A percentile compares a stretch with the other conserved stretches of the same genome.
Evolutionary conservation across 345 rosid genomes (phyloP).

Genomic region (Murraya koenigii): DNA sequence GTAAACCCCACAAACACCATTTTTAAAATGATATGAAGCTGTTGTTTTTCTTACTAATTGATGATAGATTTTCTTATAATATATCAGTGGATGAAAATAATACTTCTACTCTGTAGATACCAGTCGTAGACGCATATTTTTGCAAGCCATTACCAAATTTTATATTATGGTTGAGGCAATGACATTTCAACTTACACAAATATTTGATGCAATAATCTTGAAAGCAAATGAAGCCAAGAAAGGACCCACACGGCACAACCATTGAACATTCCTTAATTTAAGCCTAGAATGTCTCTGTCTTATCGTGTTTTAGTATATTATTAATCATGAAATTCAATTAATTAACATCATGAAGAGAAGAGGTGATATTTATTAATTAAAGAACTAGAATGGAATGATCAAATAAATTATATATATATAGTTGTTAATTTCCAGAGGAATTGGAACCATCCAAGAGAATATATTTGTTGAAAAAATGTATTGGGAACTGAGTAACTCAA

Average conservation of each 20-base stretch:
- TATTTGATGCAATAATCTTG: not conserved
- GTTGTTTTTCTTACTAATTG: not conserved
- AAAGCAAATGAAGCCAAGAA: not conserved
- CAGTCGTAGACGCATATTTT: not conserved
- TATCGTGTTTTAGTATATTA: not conserved
- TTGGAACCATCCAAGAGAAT: conserved; percentile 2
- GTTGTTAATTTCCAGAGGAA: not conserved
- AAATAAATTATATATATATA: not conserved
- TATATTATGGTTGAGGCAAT: conserved; percentile 4
- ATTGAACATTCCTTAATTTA: conserved; percentile 1
- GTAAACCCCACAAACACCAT: not conserved
- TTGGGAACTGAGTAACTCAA: conserved; percentile 16
- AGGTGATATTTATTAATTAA: not conserved
- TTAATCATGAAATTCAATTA: not conserved
- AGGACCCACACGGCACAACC: conserved; percentile 17
- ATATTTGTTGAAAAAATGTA: not conserved
- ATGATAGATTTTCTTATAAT: not conserved
- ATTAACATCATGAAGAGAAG: not conserved
- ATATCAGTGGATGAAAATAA: not conserved
- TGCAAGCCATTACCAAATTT: not conserved
- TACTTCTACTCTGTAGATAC: not conserved
- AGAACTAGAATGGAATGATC: not conserved
- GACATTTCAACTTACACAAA: conserved; percentile 26
- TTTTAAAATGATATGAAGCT: not conserved
- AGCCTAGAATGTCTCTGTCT: conserved; percentile 4